Base-by-base conservation (phyloP, 352 stramenopile genomes). In the Phytopythium cucurbitacearum region DNA sequence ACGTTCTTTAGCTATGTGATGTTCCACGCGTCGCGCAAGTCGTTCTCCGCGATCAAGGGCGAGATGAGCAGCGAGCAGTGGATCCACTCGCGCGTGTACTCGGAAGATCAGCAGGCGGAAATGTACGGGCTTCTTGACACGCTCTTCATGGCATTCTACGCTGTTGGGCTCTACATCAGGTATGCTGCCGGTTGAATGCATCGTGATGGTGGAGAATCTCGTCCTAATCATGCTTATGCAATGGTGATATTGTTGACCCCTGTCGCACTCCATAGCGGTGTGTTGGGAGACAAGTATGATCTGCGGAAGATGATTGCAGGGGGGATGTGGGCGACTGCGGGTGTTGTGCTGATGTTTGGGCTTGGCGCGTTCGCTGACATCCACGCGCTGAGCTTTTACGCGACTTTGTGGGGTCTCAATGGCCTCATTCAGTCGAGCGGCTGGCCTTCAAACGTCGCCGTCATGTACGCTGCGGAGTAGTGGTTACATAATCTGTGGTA, bases 91-190 rank as follows among this genome's bases (percentile, higher is more conserved):
- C 44, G 60, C 11, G 13, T 88, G 9, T 90, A 87, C 62, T 36
- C 63, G 7, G 57, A 57, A 16, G 73, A 84, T 34, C 67, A 89
- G 55, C 82, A 92, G 64, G 78, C 67, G 13, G 60, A 91, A 60
- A 91, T 92, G 82, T 89, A 86, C 52, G 82, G 82, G 2, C 68
- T 90, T 15, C 66, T 92, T 15, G 80, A 92, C 53, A 92, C 82
- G 47, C 71, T 92, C 28, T 92, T 92, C 60, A 89, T 92, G 77
- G 73, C 43, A 5, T 89, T 83, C 48, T 91, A 92, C 53, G 82
- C 80, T 7, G 49, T 78, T 3, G 82, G 82, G 10, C 62, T 91
- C 16, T 93, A 89, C 59, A 48, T 87, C 53, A 91, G 75, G 73
- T 85, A 28, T 15, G 57, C 39, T 32, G 38, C 7, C 11, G 13